Conservation (phyloP, 2,329 filamentous ascomycete species). For the Periconia sp. region DNA sequence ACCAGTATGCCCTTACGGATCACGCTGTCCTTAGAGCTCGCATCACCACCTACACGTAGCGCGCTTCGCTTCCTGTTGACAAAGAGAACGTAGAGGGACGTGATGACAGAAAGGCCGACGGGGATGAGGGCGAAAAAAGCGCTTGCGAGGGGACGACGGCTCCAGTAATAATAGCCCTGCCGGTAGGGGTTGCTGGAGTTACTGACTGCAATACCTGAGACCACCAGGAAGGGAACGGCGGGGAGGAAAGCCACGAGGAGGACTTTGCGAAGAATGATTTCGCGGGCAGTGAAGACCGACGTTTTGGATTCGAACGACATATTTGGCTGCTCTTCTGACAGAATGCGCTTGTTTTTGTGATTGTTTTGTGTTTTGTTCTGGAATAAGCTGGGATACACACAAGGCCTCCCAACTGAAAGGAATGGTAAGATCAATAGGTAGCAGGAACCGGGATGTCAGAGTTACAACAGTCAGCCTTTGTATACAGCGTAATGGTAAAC, state of each 20-base stretch:
- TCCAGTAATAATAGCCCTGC: neutral
- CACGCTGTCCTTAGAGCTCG: neutral
- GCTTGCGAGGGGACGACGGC: too few species aligned
- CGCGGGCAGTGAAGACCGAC: neutral
- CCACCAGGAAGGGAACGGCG: neutral
- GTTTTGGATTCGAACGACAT: neutral
- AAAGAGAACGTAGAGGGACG: neutral
- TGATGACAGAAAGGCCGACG: neutral
- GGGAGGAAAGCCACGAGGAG: neutral
- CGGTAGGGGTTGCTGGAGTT: neutral
- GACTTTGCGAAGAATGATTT: neutral
- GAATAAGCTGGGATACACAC: too few species aligned
- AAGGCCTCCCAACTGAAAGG: too few species aligned
- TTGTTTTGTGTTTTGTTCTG: too few species aligned
- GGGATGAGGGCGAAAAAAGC: neutral
- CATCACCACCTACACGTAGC: neutral
- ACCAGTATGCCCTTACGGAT: neutral
- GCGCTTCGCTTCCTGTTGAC: neutral
- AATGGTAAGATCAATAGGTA: too few species aligned
- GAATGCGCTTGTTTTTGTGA: too few species aligned
- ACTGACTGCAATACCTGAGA: neutral
- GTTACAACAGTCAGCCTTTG: too few species aligned
- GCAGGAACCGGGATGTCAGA: too few species aligned
- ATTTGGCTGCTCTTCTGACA: neutral
- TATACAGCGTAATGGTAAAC: too few species aligned